Base-by-base conservation (phyloP, 2,329 filamentous ascomycete genomes). In the Ascochyta clinopodiicola region DNA sequence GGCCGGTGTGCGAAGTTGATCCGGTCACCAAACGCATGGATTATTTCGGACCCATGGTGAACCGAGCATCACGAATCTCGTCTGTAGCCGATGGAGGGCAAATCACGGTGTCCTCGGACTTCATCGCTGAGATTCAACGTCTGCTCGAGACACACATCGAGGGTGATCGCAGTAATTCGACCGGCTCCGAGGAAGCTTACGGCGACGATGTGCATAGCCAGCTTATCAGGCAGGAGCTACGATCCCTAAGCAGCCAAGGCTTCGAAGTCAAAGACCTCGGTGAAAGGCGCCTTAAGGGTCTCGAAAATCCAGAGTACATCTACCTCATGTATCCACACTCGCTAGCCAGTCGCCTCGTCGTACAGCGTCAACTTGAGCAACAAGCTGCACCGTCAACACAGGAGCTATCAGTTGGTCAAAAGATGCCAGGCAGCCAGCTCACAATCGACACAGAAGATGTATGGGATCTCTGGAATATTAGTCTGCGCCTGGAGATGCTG, bases 1-100 rank as follows among this genome's bases (percentile, higher is more conserved):
- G 90, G 56, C 95, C 94, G 6, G 92, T 99, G 67, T 96, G 92
- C 72, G 95, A 99, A 76, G 90, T 89, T 44, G 95, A 99, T 75
- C 95, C 95, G 0, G 93, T 99, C 44, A 99, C 95, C 1, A 89
- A 93, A 54, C 92, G 95, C 60, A 99, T 99, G 95, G 95, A 99
- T 70, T 99, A 99, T 78, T 99, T 98, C 73, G 95, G 95, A 0
- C 95, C 95, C 13, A 99, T 99, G 92, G 95, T 99, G 69, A 99
- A 99, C 78, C 93, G 96, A 71, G 92, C 95, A 0, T 90, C 95
- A 15, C 90, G 95, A 78, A 96, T 99, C 62, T 95, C 92, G 6
- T 89, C 91, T 21, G 93, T 96, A 38, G 95, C 95, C 32, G 95
- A 99, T 73, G 95, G 95, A 58, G 95, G 95, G 0, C 94, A 99